phyloP scores from a whole-genome alignment of 768 basidiomycete species.

The Leucosporidium creatinivorum region DNA sequence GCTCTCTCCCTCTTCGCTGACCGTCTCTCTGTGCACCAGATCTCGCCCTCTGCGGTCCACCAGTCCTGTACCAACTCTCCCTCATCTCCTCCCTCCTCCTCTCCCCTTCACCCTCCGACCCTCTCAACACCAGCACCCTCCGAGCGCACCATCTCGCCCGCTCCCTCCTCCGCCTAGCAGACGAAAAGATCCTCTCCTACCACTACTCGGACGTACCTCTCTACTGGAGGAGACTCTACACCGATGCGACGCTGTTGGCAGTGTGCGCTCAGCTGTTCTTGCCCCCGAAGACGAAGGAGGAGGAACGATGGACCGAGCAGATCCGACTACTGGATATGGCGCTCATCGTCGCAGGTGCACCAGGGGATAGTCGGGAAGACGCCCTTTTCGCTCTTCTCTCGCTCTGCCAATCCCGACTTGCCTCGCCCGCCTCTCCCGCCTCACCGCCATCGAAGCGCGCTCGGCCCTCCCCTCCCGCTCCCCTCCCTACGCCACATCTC shows the following conservation, averaged over 20 bases:
- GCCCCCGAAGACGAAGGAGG: neutral
- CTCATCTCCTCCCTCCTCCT: neutral
- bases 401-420: constrained; percentile 50
- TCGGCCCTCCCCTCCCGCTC: constrained; percentile 3
- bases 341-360: constrained; percentile 74
- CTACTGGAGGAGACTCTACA: constrained; percentile 65
- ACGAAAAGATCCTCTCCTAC: constrained; percentile 50
- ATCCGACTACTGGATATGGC: constrained; percentile 66
- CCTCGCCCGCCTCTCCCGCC: neutral
- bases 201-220: constrained; percentile 32
- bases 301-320: neutral
- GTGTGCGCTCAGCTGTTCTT: constrained; percentile 28
- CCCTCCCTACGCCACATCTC: constrained; percentile 22
- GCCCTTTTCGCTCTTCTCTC: constrained; percentile 59
- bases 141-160: neutral
- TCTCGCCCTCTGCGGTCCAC: constrained; percentile 2
- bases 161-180: constrained; percentile 48
- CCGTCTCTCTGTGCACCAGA: neutral
- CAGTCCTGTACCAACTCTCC: neutral
- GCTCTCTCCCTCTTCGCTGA: neutral
- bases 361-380: constrained; percentile 56
- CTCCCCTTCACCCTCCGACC: neutral
- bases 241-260: constrained; percentile 61
- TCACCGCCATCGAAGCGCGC: constrained; percentile 3
- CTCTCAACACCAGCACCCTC: neutral